Evolutionary conservation across 2,329 filamentous ascomycete genomes (phyloP).

Genomic region (Ophiocordyceps robertsii): DNA sequence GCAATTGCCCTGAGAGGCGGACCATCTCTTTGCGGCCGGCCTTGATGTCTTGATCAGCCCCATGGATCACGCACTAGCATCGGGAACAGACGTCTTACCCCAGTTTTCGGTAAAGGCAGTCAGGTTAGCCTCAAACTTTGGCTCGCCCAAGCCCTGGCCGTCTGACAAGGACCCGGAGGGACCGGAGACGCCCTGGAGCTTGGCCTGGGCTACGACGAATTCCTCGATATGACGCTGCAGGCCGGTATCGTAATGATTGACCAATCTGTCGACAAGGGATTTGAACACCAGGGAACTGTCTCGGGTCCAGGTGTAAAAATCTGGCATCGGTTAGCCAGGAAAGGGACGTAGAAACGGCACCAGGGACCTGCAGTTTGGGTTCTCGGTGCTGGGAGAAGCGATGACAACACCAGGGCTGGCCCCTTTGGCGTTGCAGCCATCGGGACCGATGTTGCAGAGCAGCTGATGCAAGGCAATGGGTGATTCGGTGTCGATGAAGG

Average conservation of each 20-base stretch:
- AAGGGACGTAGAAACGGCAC: neutral
- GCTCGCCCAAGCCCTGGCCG: conserved; percentile 49
- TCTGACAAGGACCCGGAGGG: conserved; percentile 47
- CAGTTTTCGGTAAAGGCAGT: conserved; percentile 53
- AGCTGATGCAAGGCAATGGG: conserved; percentile 37
- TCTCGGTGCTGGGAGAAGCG: conserved; percentile 38
- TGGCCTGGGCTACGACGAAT: conserved; percentile 54
- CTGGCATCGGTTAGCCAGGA: conserved; percentile 23
- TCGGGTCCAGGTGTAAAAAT: conserved; percentile 69
- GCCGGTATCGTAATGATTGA: conserved; percentile 39
- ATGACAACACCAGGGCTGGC: conserved; percentile 38
- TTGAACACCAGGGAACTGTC: conserved; percentile 62
- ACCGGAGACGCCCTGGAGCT: conserved; percentile 53
- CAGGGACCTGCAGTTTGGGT: conserved; percentile 40
- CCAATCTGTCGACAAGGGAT: conserved; percentile 51
- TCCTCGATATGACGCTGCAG: conserved; percentile 51
- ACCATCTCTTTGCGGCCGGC: conserved; percentile 67
- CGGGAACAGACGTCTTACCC: conserved; percentile 27
- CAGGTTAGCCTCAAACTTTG: conserved; percentile 57
- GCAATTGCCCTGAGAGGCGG: conserved; percentile 65
- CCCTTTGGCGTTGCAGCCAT: conserved; percentile 34
- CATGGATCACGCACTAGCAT: neutral
- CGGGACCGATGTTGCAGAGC: conserved; percentile 45
- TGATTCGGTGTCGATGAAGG: conserved; percentile 38
- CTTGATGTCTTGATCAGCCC: conserved; percentile 7